A percentile compares a stretch with the other conserved stretches of the same genome.
Conservation (phyloP, 139 green algal species). For the Chlamydomonas urium region DNA sequence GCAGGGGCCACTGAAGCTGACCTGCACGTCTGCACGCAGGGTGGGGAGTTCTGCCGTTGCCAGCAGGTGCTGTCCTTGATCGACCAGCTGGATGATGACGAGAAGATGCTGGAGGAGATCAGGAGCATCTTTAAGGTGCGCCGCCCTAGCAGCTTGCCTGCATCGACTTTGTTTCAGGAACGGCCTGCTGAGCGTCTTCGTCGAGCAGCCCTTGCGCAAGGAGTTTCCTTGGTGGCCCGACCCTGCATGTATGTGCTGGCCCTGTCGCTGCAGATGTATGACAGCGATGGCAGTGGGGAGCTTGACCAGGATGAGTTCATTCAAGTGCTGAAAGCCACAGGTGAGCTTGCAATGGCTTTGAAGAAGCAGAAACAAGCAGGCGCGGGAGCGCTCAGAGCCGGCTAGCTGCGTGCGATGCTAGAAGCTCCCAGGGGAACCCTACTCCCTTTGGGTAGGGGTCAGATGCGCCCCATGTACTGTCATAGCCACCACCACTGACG, state of each 20-base stretch:
- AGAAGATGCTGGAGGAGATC: not conserved
- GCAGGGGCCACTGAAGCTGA: no score
- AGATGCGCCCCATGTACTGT: not conserved
- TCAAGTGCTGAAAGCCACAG: not conserved
- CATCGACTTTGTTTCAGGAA: no score
- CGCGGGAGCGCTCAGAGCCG: no score
- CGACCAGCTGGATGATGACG: not conserved
- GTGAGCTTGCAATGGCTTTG: not conserved
- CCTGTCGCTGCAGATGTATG: conserved; percentile 5
- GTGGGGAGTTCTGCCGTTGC: not conserved
- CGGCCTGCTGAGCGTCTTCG: no score
- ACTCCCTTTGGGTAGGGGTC: not conserved
- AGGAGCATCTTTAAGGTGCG: not conserved
- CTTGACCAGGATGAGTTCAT: conserved; percentile 7
- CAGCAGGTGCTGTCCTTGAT: not conserved
- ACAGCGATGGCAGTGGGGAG: conserved; percentile 2
- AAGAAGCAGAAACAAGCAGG: no score
- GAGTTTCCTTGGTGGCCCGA: no score
- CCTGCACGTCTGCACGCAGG: no score
- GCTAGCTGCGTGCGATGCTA: not conserved
- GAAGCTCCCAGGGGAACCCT: not conserved
- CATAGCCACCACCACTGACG: not conserved
- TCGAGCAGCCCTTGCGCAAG: no score
- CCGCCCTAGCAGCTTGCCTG: no score
- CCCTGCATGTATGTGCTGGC: no score